These are phyloP conservation scores for Oryza nivara DNA, from an alignment of 176 grass and related monocot species.

Conservation along the genomic window DNA sequence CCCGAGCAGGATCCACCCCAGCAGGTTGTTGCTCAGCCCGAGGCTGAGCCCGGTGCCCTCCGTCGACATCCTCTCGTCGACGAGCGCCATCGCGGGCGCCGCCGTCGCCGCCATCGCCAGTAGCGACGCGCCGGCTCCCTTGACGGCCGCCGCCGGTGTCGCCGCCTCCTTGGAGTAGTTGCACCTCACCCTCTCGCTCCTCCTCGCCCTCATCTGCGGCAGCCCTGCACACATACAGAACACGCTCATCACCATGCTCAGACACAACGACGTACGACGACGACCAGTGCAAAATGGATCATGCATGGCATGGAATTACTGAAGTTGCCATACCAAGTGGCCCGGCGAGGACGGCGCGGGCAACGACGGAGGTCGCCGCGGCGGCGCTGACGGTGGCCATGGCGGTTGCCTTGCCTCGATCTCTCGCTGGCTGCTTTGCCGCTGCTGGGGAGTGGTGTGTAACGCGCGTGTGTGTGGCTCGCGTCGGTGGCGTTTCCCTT, in stretches of 20 bases:
- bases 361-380: slow-evolving; percentile 52
- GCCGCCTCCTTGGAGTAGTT: slow-evolving; percentile 54
- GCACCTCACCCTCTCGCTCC: slow-evolving; percentile 64
- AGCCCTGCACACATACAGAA: slow-evolving; percentile 52
- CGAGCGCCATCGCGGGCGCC: slow-evolving; percentile 77
- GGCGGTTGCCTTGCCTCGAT: background rate
- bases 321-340: slow-evolving; percentile 44
- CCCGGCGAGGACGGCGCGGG: slow-evolving; percentile 44
- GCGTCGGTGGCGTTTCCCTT: slow-evolving; percentile 41
- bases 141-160: slow-evolving; percentile 21
- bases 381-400: slow-evolving; percentile 78
- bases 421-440: slow-evolving; percentile 34
- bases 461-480: slow-evolving; percentile 29
- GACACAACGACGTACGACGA: background rate
- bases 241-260: background rate
- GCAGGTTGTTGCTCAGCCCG: slow-evolving; percentile 94
- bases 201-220: slow-evolving; percentile 59
- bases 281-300: background rate
- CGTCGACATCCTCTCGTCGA: slow-evolving; percentile 90
- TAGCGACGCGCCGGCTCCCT: slow-evolving; percentile 39
- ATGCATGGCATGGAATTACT: background rate
- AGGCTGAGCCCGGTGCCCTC: slow-evolving; percentile 97
- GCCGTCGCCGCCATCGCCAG: slow-evolving; percentile 52
- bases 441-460: background rate
- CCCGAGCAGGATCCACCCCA: slow-evolving; percentile 82